Base-by-base conservation (phyloP, 2,329 filamentous ascomycete genomes). In the Fusarium transvaalense region DNA sequence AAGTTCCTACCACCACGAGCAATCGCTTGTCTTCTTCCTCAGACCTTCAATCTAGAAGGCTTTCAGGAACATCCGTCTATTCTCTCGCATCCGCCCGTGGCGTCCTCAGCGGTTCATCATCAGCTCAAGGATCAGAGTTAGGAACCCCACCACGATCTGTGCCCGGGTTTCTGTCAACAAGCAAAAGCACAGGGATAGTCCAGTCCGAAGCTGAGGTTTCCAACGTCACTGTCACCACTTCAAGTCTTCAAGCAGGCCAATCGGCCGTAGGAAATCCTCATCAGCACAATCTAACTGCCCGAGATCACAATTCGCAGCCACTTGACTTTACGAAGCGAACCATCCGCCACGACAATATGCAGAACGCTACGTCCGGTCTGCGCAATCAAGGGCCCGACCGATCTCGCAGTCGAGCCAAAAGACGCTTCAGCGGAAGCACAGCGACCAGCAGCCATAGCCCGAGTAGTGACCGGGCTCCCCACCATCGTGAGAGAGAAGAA, bases 401-500 rank as follows among this genome's bases (percentile, higher is more conserved):
- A 68, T 91, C 91, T 46, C 87, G 91, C 42, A 93, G 92, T 75
- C 84, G 86, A 74, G 88, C 84, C 21, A 91, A 92, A 77, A 85
- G 93, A 66, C 87, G 93, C 63, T 90, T 96, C 71, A 97, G 93
- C 74, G 91, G 89, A 25, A 96, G 92, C 78, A 94, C 92, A 38
- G 90, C 85, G n/a, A 88, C 90, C 38, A 96, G 92, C 80, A 96
- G 91, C 76, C 88, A 92, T 65, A 96, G 92, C 74, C 91, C 91
- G 9, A 92, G 90, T 69, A 91, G 90, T 70, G 92, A 95, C 56
- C 83, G 90, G 56, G 83, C 83, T 29, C 77, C 83, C 64, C 79
- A 84, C 35, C 78, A 84, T 68, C 83, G 85, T 66, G 86, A 90
- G 74, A 87, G 86, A 76, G 85, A 90, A 74, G 85, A 88, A 71